These are phyloP conservation scores for Pezicula radicicola DNA, from an alignment of 2,329 filamentous ascomycete genomes.

Conservation along the genomic window DNA sequence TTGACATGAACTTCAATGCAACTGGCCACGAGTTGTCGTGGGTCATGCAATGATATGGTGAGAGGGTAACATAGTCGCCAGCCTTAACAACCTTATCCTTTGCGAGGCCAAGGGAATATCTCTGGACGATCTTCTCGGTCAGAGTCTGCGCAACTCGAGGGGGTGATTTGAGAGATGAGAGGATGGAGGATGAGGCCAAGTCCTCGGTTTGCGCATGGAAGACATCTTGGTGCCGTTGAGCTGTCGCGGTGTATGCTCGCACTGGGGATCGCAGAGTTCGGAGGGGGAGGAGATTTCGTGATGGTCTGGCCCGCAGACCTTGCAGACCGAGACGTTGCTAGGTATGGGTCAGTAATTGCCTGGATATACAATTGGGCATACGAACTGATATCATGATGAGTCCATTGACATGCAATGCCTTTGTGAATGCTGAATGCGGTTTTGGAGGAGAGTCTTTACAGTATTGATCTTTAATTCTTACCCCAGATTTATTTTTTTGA, in stretches of 20 bases:
- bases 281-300: conserved; percentile 18
- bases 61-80: conserved; percentile 81
- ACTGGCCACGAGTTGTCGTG: conserved; percentile 84
- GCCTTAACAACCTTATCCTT: conserved; percentile 70
- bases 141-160: conserved; percentile 63
- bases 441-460: background rate
- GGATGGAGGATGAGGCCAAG: conserved; percentile 45
- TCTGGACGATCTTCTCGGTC: conserved; percentile 90
- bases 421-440: conserved; percentile 3
- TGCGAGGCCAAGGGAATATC: conserved; percentile 72
- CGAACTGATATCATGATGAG: conserved; percentile 22
- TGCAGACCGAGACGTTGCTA: conserved; percentile 24
- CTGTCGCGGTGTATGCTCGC: conserved; percentile 24
- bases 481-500: conserved; percentile 9
- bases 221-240: conserved; percentile 42
- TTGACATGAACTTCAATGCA: conserved; percentile 74
- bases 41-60: conserved; percentile 74
- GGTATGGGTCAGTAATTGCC: background rate
- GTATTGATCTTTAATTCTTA: background rate
- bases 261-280: conserved; percentile 15
- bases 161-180: conserved; percentile 44
- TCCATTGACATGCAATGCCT: conserved; percentile 17
- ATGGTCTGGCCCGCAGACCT: conserved; percentile 24
- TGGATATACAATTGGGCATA: background rate
- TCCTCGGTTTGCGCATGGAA: conserved; percentile 65